phyloP scores from a whole-genome alignment of 441 rosid species.

The Brassica hybrid region DNA sequence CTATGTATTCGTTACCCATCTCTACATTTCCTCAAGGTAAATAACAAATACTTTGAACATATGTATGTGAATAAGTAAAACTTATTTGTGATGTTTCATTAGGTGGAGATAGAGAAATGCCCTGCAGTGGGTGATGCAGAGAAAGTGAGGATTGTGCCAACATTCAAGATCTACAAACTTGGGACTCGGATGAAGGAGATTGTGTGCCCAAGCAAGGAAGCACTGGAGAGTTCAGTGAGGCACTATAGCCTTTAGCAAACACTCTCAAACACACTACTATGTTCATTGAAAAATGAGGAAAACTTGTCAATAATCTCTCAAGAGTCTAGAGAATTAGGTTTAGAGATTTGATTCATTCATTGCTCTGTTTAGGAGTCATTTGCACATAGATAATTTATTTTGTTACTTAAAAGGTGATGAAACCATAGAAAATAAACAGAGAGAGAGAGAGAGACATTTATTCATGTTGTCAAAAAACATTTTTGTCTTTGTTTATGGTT shows the following conservation, averaged over 20 bases:
- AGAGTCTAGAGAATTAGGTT: slow-evolving; percentile 12
- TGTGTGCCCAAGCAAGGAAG: slow-evolving; percentile 61
- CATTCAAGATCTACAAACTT: slow-evolving; percentile 87
- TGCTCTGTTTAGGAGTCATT: slow-evolving; percentile 21
- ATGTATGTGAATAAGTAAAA: slow-evolving; percentile 16
- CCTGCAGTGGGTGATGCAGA: slow-evolving; percentile 52
- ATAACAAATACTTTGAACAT: slow-evolving; percentile 12
- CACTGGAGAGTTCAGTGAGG: slow-evolving; percentile 88
- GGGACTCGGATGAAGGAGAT: slow-evolving; percentile 82
- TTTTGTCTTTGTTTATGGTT: not conserved
- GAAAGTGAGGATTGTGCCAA: slow-evolving; percentile 47
- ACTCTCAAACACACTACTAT: not conserved
- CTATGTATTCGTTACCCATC: slow-evolving; percentile 82
- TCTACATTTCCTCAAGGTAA: slow-evolving; percentile 68
- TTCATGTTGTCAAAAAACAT: slow-evolving; percentile 17
- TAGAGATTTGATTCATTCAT: slow-evolving; percentile 39
- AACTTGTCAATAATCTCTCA: not conserved
- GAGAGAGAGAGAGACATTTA: not conserved
- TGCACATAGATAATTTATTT: slow-evolving; percentile 31
- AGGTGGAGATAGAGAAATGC: slow-evolving; percentile 72
- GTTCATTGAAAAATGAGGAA: not conserved
- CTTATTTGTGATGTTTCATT: slow-evolving; percentile 15
- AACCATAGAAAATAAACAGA: slow-evolving; percentile 32
- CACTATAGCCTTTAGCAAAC: slow-evolving; percentile 63
- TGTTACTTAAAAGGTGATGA: slow-evolving; percentile 14